Base-by-base conservation (phyloP, 1,284 basidiomycete species). In the Cystobasidium sp. region DNA sequence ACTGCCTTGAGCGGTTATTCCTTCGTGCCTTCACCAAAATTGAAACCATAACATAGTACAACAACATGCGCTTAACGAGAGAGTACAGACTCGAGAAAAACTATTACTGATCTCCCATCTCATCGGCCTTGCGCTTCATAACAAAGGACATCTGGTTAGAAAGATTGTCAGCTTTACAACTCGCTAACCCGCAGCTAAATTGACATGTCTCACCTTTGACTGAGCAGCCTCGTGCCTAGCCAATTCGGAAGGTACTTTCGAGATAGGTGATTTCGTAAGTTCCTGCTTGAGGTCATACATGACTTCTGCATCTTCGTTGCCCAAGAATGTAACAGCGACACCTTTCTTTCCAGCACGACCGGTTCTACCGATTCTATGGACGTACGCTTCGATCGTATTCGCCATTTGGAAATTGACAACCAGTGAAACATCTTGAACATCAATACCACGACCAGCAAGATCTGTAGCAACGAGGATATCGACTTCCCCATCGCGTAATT, bases 391-490 rank as follows among this genome's bases (percentile, higher is more conserved):
- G 82, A 99, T 98, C 39, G 91, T 92, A 79, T 88, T 90, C 10
- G 94, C 88, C 94, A 99, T 98, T 84, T 96, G 93, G 86, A 90
- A 99, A 83, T 99, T 99, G 86, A 98, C 89, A 77, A 99, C 96
- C 69, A 97, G 85, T 72, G 90, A 91, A 75, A 98, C 95, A 82
- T 99, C 93, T 76, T 94, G 92, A 4, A 99, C 93, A 84, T 99
- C 97, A 82, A 99, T 98, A 88, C 96, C 96, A 81, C 96, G 91
- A 65, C 97, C 96, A 24, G 97, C 96, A 68, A 99, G 86, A 84
- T 99, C 97, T 18, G 96, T 99, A 0, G 97, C 97, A 43, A 99
- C 96, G 5, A 99, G 86, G 47, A 94, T 88, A 81, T 91, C 89
- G 43, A 90, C 86, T 72, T 91, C 88, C 65, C 95, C 96, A 46